Base-by-base conservation (phyloP, 768 basidiomycete species). In the Cystofilobasidium ferigula region DNA sequence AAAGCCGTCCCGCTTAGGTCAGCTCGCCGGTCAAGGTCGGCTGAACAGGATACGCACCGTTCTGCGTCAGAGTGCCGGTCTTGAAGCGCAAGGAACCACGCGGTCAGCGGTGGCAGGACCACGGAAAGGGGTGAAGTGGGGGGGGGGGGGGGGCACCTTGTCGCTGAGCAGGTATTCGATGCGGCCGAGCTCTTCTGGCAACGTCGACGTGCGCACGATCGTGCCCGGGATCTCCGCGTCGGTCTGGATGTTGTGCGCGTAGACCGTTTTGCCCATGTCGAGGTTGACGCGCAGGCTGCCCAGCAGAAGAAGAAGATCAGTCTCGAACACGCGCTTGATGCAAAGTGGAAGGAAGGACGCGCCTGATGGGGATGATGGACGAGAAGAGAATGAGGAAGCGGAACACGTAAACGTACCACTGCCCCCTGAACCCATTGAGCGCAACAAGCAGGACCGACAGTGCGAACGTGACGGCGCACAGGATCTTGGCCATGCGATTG, bases 241-340 rank as follows among this genome's bases (percentile, higher is more conserved):
- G 60, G 83, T 86, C 86, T 93, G 91, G 64, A 98, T 98, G 70
- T 92, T 88, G 48, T 88, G 86, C 0, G 90, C 92, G 71, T 99
- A 99, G 48, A 98, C 88, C 0, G 93, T 98, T 78, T 99, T 99
- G 64, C 95, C 95, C 93, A 99, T 98, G 76, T 99, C 95, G 61
- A 99, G 82, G 71, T 99, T 99, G 61, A 99, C 94, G n/a, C 95
- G 88, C 63, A 99, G 79, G 81, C 93, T 97, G 74, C 8, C 40
- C 5, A 47, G n/a, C 24, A 28, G 5, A 58, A 43, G 1, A 42
- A 43, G 6, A 34, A n/a, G n/a, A 42, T 12, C 13, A 28, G 38
- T 13, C 16, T n/a, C 20, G 30, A 51, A n/a, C 24, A 16, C 30
- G 42, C 13, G 24, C 8, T 6, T 28, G 40, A 38, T 38, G 22